Evolutionary conservation across 2,329 filamentous ascomycete species (phyloP).

Genomic region (Colletotrichum sp.): DNA sequence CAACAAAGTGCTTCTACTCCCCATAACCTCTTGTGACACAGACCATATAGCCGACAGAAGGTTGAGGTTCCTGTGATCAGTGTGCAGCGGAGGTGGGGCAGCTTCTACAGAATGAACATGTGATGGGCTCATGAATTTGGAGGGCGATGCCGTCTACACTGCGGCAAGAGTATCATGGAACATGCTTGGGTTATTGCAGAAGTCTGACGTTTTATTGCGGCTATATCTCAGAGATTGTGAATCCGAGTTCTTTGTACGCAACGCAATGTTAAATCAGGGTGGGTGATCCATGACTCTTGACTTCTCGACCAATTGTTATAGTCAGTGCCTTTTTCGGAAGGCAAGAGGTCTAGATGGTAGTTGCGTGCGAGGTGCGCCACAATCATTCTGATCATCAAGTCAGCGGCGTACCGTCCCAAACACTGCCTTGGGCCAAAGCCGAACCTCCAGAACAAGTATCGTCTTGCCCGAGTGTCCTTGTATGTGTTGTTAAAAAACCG

Average conservation of each 20-base stretch:
- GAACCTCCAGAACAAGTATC: conserved; percentile 49
- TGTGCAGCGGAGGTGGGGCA: background rate
- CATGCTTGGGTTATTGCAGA: no score
- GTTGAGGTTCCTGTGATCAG: background rate
- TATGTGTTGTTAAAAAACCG: conserved; percentile 26
- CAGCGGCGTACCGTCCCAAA: conserved; percentile 45
- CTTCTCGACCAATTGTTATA: background rate
- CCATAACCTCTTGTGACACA: background rate
- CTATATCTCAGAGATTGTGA: background rate
- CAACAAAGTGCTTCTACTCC: background rate
- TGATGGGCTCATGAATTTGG: background rate
- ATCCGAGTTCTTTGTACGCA: background rate
- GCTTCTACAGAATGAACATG: background rate
- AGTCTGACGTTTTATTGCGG: background rate
- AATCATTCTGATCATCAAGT: conserved; percentile 33
- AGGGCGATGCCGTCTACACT: background rate
- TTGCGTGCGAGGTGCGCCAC: background rate
- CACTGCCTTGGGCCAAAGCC: conserved; percentile 50
- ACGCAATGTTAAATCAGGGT: background rate
- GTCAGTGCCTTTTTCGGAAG: background rate
- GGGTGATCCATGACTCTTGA: background rate
- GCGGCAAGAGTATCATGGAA: background rate
- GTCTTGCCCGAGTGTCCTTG: conserved; percentile 14
- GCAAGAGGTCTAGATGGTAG: background rate
- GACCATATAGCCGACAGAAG: background rate